A percentile compares a stretch with the other conserved stretches of the same genome.
Conservation (phyloP, 352 stramenopile genomes). For the Vaucheria bursata region DNA sequence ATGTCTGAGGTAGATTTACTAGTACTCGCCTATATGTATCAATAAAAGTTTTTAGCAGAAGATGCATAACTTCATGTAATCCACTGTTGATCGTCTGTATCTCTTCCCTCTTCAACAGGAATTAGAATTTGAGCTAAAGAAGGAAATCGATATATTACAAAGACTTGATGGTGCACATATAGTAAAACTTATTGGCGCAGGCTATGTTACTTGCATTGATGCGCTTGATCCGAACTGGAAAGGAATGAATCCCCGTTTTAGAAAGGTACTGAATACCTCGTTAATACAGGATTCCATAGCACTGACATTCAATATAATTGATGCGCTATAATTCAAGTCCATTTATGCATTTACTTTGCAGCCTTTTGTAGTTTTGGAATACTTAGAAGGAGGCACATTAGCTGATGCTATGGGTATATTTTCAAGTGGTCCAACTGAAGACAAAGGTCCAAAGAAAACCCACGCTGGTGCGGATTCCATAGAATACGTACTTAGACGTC, state of each 20-base stretch:
- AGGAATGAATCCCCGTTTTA: neutral
- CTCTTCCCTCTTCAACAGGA: no score
- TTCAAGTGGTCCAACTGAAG: neutral
- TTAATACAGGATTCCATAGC: no score
- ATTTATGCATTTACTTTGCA: no score
- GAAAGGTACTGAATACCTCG: no score
- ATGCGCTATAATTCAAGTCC: no score
- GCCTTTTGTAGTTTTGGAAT: neutral
- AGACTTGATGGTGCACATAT: neutral
- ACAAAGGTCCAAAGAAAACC: neutral
- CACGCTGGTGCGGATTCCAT: neutral
- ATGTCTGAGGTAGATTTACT: neutral
- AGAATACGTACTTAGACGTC: neutral
- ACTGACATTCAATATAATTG: no score
- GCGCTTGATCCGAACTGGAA: neutral
- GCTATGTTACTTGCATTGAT: neutral
- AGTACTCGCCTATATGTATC: no score
- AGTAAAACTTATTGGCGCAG: neutral
- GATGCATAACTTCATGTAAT: no score
- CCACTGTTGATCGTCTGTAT: no score
- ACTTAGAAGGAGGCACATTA: neutral
- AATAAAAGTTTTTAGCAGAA: no score
- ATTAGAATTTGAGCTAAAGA: neutral
- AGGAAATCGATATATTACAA: neutral
- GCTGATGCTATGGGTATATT: neutral